Conservation (phyloP, 306 rosid genomes). For the Spatholobus suberectus region DNA sequence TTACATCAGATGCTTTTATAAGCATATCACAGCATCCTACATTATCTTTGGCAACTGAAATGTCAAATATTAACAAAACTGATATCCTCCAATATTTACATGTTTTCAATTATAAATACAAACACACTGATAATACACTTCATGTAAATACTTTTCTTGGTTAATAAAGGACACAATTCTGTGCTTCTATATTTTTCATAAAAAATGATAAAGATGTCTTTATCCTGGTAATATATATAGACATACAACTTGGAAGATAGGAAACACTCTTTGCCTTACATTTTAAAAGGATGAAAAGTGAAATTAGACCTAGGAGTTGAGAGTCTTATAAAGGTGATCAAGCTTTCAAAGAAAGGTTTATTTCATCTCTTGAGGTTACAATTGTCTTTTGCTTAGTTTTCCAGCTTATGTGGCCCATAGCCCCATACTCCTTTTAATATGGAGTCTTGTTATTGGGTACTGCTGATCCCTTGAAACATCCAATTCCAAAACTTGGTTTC, state of each 20-base stretch:
- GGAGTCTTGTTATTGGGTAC: slow-evolving; percentile 2
- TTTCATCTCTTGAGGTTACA: slow-evolving; percentile 12
- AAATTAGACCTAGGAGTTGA: slow-evolving; percentile 22
- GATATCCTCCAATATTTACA: slow-evolving; percentile 24
- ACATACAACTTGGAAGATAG: slow-evolving; percentile 5
- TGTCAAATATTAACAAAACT: slow-evolving; percentile 7
- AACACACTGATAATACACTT: background rate
- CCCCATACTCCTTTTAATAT: slow-evolving; percentile 1
- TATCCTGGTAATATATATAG: background rate
- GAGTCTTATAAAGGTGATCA: slow-evolving; percentile 4
- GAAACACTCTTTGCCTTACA: background rate
- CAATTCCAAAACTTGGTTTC: slow-evolving; percentile 18
- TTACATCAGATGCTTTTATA: slow-evolving; percentile 34
- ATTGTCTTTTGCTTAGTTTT: slow-evolving; percentile 13
- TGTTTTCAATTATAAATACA: slow-evolving; percentile 20
- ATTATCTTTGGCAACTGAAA: slow-evolving; percentile 29
- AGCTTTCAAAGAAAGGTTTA: slow-evolving; percentile 1
- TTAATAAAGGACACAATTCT: background rate
- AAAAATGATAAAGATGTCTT: background rate
- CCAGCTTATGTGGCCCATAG: background rate
- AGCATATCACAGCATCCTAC: slow-evolving; percentile 24
- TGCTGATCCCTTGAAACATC: slow-evolving; percentile 15
- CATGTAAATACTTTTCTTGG: slow-evolving; percentile 7
- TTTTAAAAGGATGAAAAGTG: slow-evolving; percentile 8
- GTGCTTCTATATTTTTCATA: background rate